phyloP scores from a whole-genome alignment of 345 rosid genomes.

The Carallia pectinifolia region DNA sequence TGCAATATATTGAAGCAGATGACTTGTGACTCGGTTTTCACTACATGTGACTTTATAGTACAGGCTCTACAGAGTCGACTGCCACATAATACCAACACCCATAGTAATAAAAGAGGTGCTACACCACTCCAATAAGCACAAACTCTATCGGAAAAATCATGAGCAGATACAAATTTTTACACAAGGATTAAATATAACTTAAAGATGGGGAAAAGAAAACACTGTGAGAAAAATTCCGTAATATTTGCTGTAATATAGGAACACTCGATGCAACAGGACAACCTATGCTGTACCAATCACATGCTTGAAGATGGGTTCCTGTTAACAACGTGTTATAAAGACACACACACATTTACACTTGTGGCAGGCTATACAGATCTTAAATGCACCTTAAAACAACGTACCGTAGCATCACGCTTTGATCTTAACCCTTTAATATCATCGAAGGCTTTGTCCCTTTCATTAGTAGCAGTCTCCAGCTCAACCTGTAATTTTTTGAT shows the following conservation, averaged over 20 bases:
- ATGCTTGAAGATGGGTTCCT: not conserved
- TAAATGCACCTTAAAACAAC: not conserved
- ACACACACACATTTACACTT: not conserved
- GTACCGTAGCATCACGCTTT: constrained; percentile 71
- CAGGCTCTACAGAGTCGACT: too few relatives aligned
- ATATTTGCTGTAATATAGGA: not conserved
- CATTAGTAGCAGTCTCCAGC: constrained; percentile 42
- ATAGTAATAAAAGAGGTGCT: too few relatives aligned
- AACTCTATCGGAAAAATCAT: too few relatives aligned
- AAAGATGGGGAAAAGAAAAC: not conserved
- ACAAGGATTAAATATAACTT: too few relatives aligned
- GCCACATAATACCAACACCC: too few relatives aligned
- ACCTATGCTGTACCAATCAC: not conserved
- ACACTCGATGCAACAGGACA: not conserved
- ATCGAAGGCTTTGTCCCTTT: constrained; percentile 59
- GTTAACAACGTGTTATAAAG: not conserved
- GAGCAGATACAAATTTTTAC: too few relatives aligned
- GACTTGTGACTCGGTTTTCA: too few relatives aligned
- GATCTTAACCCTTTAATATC: constrained; percentile 57
- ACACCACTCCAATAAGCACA: too few relatives aligned
- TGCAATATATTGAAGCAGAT: too few relatives aligned
- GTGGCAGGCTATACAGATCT: not conserved
- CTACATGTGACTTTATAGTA: too few relatives aligned
- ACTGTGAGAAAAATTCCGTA: not conserved
- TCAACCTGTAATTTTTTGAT: constrained; percentile 56